Evolutionary conservation across 192 early-diverging fungal species (phyloP), one percentile per base, ranked within the genome.

Genomic region (Lunasporangiospora selenospora): DNA sequence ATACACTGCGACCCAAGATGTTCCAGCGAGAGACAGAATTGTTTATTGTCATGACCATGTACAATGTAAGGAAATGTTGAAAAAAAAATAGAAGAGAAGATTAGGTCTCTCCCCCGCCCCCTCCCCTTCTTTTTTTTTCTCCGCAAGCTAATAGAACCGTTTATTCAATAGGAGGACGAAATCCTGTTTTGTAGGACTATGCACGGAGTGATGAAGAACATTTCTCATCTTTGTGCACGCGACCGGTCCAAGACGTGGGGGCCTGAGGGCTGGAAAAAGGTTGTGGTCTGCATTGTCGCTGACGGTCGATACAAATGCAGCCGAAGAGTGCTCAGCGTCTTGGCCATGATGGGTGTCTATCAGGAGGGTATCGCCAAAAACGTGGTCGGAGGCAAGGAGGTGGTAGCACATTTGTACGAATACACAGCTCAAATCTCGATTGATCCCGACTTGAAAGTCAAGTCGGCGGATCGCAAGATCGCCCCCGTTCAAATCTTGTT

Each of bases 11-110:
- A 48, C 95, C 81, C 49, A 81, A 86, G 53, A 79, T 93, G 45
- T 73, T 87, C 65, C 79, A 85, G 37, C 82, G 93, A 58, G 63
- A 87, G 36, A 97, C 95, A 2, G 95, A 97, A 77, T 64, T 97
- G 41, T 93, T 94, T 62, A 91, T 95, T 56, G 94, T 97, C 51
- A 84, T 97, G 56, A 96, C 95, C 32, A 96, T 97, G 94, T 94
- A 89, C 78, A 80, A 80, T 55, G 77, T 78, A 58, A 70, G 66
- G 55, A 34, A 39, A 66, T 40, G 9, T 49, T 30, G 7, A 16
- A 43, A 19, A 43, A 16, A n/a, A 43, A 11, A 13, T 19, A 11
- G 16, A n/a, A 16, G 16, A 43, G 6, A 6, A n/a, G 4, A 13
- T n/a, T 43, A 18, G 0, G 13, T n/a, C n/a, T n/a, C n/a, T n/a